Base-by-base conservation (phyloP, 225 moss, liverwort and hornwort species). In the Pleurozium schreberi region DNA sequence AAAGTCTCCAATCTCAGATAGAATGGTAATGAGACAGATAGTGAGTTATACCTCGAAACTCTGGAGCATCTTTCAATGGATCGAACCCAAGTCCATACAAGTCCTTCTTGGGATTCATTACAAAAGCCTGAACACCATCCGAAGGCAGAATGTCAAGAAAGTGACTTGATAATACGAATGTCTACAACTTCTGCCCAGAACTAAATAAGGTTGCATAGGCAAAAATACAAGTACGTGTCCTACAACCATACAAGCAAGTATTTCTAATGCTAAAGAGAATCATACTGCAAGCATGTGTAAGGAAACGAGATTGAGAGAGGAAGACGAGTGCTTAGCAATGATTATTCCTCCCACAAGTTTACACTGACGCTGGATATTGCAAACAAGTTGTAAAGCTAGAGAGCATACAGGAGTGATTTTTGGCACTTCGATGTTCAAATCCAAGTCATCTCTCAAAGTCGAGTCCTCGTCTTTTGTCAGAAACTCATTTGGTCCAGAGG, bases 21-120 rank as follows among this genome's bases (percentile, higher is more conserved):
- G 19, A 85, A 83, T 52, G 61, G 13, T 33, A 59, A 85, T 49
- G 78, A 88, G 75, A 80, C 16, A 75, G 45, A 80, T 47, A 55
- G 45, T 84, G 47, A 84, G 63, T 59, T 45, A 70, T 93, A 95
- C 96, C 96, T 93, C 93, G 92, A 88, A 96, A 96, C 74, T 97
- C 97, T 55, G 97, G 95, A 86, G 97, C 96, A 87, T 96, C 91
- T 89, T 94, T 95, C 82, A 93, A 96, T 60, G 96, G 95, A 91
- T 97, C 96, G 88, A 94, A 97, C 21, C 97, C 97, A 91, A 97
- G 94, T 83, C 97, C 97, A 87, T 94, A 91, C 31, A 95, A 81
- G 86, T 97, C 94, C 40, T 92, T 95, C 60, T 97, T 97, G 43
- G 97, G 96, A 86, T 96, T 93, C 71, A 95, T 80, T 57, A 95